Evolutionary conservation across 1,139 yeast genomes (phyloP), one percentile per base, ranked within the genome.

Genomic region (Meyerozyma athensensis): DNA sequence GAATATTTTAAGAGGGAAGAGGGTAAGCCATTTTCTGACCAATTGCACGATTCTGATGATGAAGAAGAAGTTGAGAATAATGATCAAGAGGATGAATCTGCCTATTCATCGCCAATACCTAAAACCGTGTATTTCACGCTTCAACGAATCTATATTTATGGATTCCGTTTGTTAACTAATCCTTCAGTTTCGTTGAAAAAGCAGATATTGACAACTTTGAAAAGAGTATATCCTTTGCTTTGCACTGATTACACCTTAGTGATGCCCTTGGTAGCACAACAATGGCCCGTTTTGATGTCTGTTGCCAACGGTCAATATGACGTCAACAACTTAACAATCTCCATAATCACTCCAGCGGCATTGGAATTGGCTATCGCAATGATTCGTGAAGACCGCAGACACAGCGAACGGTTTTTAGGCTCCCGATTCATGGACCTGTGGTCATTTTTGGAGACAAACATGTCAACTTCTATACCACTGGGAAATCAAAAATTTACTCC

Each of bases 81-180:
- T 19, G 41, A 48, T 16, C 60, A 54, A 8, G 54, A 49, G 7
- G 58, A 56, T 3, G 52, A 49, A 9, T 46, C 55, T 30, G 32
- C 32, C 2, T 87, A 96, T 96, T 48, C 53, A 0, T 81, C 90
- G 0, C 77, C 79, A 0, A 63, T 89, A 1, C 85, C 94, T 0
- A 63, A 71, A 34, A 58, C 69, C 2, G 63, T 81, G 0, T 89
- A 85, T 52, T 54, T 62, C 34, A 63, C 81, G 2, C 61, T 84
- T 0, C 76, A 80, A 38, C 75, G 77, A 40, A 78, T 92, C 7
- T 69, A 79, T 40, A 73, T 68, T 9, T 86, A 87, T 52, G 82
- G 94, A 2, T 82, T 86, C 41, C 60, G 84, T 40, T 67, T 87
- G 36, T 58, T 87, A 26, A 77, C 87, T 2, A 94, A 86, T 47